phyloP scores from a whole-genome alignment of 2,329 filamentous ascomycete species.

The Aphanoascus verrucosus region DNA sequence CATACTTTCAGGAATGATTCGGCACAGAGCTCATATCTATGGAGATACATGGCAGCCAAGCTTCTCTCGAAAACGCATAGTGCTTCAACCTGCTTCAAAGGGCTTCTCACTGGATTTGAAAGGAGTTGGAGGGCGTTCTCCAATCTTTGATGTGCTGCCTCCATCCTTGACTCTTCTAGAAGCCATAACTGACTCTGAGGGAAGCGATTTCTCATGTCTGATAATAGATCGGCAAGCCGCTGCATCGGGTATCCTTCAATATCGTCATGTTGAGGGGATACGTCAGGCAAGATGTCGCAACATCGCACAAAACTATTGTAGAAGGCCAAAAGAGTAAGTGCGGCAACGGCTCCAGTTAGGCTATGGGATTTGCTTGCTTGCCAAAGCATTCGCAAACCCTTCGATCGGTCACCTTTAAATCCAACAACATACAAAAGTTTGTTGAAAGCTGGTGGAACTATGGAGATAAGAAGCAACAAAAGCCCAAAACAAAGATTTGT shows the following conservation, averaged over 20 bases:
- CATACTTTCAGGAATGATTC: slow-evolving; percentile 57
- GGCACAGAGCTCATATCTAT: slow-evolving; percentile 64
- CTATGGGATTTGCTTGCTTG: slow-evolving; percentile 74
- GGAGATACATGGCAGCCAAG: slow-evolving; percentile 65
- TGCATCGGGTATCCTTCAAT: slow-evolving; percentile 61
- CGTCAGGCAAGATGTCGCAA: slow-evolving; percentile 69
- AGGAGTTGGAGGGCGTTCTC: slow-evolving; percentile 58
- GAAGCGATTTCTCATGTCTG: slow-evolving; percentile 64
- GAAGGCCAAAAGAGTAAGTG: slow-evolving; percentile 68
- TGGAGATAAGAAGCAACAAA: slow-evolving; percentile 74
- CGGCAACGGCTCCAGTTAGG: slow-evolving; percentile 84
- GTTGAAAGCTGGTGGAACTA: slow-evolving; percentile 85
- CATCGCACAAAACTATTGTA: slow-evolving; percentile 80
- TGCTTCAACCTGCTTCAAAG: slow-evolving; percentile 80
- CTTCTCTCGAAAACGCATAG: slow-evolving; percentile 77
- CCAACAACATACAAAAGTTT: slow-evolving; percentile 78
- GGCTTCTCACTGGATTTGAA: slow-evolving; percentile 48
- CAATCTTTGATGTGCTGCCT: slow-evolving; percentile 56
- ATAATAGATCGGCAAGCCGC: slow-evolving; percentile 56
- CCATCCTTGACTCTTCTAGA: slow-evolving; percentile 73
- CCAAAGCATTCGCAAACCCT: slow-evolving; percentile 81
- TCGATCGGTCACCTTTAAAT: slow-evolving; percentile 76
- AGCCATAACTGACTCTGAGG: slow-evolving; percentile 77
- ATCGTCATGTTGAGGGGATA: slow-evolving; percentile 35
- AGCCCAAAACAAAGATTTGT: slow-evolving; percentile 83